These are phyloP conservation scores for Entamoeba invadens DNA, from an alignment of 208 protist species.

Conservation along the genomic window DNA sequence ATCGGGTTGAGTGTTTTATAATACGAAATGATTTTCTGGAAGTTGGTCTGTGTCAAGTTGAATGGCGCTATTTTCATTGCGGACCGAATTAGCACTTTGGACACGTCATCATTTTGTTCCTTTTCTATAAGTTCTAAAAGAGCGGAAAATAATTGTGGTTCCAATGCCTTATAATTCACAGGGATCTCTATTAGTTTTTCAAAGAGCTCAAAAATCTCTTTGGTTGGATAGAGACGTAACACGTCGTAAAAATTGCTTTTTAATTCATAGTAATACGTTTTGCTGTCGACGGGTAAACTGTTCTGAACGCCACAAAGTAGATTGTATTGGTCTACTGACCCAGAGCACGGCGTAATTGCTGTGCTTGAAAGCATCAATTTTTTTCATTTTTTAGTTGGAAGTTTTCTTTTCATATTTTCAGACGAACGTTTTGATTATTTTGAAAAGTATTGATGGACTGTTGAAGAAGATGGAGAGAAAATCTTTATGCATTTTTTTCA, in stretches of 20 bases:
- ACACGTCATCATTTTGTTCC: background rate
- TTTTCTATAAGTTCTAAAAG: background rate
- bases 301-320: too few relatives aligned
- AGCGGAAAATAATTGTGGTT: background rate
- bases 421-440: too few relatives aligned
- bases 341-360: too few relatives aligned
- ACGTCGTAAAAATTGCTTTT: background rate
- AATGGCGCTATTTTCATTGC: background rate
- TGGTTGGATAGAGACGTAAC: background rate
- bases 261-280: background rate
- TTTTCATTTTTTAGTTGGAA: too few relatives aligned
- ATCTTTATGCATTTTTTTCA: too few relatives aligned
- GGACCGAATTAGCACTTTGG: background rate
- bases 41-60: background rate
- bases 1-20: background rate
- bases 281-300: too few relatives aligned
- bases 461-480: too few relatives aligned
- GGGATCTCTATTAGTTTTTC: background rate
- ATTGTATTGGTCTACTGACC: too few relatives aligned
- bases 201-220: background rate
- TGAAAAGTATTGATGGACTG: too few relatives aligned
- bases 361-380: too few relatives aligned
- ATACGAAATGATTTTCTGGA: background rate
- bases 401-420: too few relatives aligned
- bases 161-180: background rate